A percentile compares a stretch with the other conserved stretches of the same genome.
Evolutionary conservation across 768 basidiomycete species (phyloP).

Genomic region (Serendipita sp.): DNA sequence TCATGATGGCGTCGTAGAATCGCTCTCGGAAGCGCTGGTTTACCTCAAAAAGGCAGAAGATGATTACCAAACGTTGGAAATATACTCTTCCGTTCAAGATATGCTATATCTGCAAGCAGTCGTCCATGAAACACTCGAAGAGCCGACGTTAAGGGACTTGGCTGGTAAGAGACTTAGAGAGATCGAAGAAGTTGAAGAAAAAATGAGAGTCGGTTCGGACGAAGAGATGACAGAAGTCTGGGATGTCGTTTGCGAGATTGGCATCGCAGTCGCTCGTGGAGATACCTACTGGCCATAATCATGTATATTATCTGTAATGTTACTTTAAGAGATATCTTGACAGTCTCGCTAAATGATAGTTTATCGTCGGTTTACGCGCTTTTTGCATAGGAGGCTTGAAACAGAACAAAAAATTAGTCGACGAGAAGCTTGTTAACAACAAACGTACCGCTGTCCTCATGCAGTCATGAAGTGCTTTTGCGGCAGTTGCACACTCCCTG

Average conservation of each 20-base stretch:
- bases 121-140: conserved; percentile 52
- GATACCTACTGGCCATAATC: not conserved
- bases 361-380: conserved; percentile 59
- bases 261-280: conserved; percentile 31
- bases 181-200: conserved; percentile 17
- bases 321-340: conserved; percentile 1
- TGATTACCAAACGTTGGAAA: conserved; percentile 46
- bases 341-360: conserved; percentile 75
- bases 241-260: conserved; percentile 41
- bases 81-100: conserved; percentile 42
- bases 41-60: conserved; percentile 46
- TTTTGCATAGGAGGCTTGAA: conserved; percentile 45
- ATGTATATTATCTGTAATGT: not conserved
- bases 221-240: conserved; percentile 38
- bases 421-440: conserved; percentile 1
- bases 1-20: conserved; percentile 13
- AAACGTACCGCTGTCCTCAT: conserved; percentile 68
- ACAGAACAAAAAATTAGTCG: conserved; percentile 5
- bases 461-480: conserved; percentile 53
- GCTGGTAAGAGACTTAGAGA: conserved; percentile 35
- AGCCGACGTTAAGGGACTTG: conserved; percentile 37
- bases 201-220: conserved; percentile 5
- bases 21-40: conserved; percentile 38
- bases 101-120: conserved; percentile 58
- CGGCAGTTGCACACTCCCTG: conserved; percentile 37